Evolutionary conservation across 306 rosid genomes (phyloP), one percentile per base, ranked within the genome.

Genomic region (Pyrus bretschneideri): DNA sequence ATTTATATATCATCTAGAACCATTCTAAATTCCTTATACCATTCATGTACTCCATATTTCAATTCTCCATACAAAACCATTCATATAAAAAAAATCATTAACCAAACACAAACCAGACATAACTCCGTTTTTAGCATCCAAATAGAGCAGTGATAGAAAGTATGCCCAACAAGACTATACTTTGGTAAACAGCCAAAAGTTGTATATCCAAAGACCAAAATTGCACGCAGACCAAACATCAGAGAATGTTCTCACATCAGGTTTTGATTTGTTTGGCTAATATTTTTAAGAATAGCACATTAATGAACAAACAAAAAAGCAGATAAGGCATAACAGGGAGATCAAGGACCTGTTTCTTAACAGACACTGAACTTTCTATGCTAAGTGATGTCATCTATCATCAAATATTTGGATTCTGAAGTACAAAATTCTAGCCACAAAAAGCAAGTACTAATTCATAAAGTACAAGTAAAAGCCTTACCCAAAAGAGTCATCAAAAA

Each of bases 401-500:
- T 19, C 17, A 71, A 19, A 71, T 55, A 57, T n/a, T 33, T n/a
- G 54, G 15, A 72, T 57, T 72, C 76, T 72, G 67, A 55, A 6
- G 17, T 55, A 55, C 17, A 55, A 38, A 35, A 1, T 33, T 57
- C n/a, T 8, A 57, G 22, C 22, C 58, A 25, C 58, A 57, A 11
- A 58, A 17, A 40, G 5, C 25, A 38, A 38, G 8, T 62, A 62
- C 15, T 30, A 27, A 25, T 29, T 29, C 30, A 30, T 45, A 25
- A 23, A 3, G 29, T 5, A 27, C 29, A 44, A 66, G 3, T 11
- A 58, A 63, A 45, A 38, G 58, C 55, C 86, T 86, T 77, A 94
- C 98, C 98, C 91, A 73, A 94, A 94, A 35, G 96, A 92, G 83
- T 92, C 92, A 72, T 86, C 92, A 79, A 94, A 94, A 81, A 94